phyloP scores from a whole-genome alignment of 2,329 filamentous ascomycete species.

The Blastomyces parvus region DNA sequence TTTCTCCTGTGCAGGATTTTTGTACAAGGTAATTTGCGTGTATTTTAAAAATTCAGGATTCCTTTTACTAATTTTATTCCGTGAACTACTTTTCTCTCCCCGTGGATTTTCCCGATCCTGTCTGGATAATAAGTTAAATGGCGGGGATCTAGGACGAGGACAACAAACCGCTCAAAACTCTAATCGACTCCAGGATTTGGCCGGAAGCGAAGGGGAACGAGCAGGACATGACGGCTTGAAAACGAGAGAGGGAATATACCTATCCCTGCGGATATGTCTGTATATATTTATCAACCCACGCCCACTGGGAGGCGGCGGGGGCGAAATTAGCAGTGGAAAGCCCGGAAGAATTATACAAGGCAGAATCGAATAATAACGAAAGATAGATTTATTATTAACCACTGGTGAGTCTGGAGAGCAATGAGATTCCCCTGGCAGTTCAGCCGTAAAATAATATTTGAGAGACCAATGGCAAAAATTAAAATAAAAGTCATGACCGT shows the following conservation, averaged over 20 bases:
- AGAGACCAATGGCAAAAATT: not conserved
- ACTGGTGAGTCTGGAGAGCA: too few species aligned
- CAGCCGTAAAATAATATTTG: not conserved
- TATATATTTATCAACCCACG: not conserved
- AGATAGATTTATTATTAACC: too few species aligned
- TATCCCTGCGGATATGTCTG: not conserved
- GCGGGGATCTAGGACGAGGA: not conserved
- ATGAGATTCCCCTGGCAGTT: not conserved
- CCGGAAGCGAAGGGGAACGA: not conserved
- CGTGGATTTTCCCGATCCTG: not conserved
- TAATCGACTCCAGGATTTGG: not conserved
- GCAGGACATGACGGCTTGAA: not conserved
- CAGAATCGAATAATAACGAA: too few species aligned
- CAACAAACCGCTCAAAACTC: not conserved
- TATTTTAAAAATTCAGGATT: not conserved
- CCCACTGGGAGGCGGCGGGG: not conserved
- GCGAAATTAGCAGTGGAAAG: not conserved
- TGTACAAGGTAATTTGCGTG: not conserved
- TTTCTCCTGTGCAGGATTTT: not conserved
- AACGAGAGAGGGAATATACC: not conserved
- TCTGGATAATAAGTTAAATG: not conserved
- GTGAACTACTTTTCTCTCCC: not conserved
- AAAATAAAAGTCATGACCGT: not conserved
- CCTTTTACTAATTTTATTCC: not conserved
- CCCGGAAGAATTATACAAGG: too few species aligned